phyloP scores from a whole-genome alignment of 148 eudicot genomes.

The Chenopodium formosanum region DNA sequence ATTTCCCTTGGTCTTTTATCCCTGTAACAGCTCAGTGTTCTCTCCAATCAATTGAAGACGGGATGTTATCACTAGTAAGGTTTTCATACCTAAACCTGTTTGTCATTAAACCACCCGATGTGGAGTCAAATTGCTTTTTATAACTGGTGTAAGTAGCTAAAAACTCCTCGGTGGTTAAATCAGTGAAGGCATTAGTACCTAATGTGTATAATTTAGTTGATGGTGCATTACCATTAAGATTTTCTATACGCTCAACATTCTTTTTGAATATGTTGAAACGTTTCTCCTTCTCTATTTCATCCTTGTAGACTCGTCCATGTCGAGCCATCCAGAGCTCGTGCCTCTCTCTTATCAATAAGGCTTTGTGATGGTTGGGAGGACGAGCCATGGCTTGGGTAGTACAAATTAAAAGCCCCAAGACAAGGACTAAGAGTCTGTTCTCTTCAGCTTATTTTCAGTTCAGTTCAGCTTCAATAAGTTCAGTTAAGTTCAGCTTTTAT shows the following conservation, averaged over 20 bases:
- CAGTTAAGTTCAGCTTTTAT: too few relatives aligned
- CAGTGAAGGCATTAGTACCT: slow-evolving; percentile 39
- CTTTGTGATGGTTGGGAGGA: slow-evolving; percentile 11
- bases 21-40: slow-evolving; percentile 12
- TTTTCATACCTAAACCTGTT: slow-evolving; percentile 23
- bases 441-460: too few relatives aligned
- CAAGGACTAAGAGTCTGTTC: background rate
- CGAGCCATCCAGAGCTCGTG: slow-evolving; percentile 51
- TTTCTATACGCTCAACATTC: slow-evolving; percentile 37
- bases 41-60: slow-evolving; percentile 10
- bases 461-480: too few relatives aligned
- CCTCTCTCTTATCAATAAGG: slow-evolving; percentile 15
- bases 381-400: slow-evolving; percentile 23
- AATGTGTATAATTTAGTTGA: slow-evolving; percentile 28
- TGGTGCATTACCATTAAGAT: slow-evolving; percentile 13
- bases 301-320: slow-evolving; percentile 44
- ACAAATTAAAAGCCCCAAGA: background rate
- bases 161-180: slow-evolving; percentile 51
- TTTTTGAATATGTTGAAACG: slow-evolving; percentile 41
- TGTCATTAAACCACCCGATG: background rate
- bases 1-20: background rate
- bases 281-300: slow-evolving; percentile 33
- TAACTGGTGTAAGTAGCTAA: slow-evolving; percentile 34
- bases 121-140: slow-evolving; percentile 8
- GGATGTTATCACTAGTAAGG: background rate